Evolutionary conservation across 2,329 filamentous ascomycete species (phyloP).

Genomic region (Fusarium lyarnte): DNA sequence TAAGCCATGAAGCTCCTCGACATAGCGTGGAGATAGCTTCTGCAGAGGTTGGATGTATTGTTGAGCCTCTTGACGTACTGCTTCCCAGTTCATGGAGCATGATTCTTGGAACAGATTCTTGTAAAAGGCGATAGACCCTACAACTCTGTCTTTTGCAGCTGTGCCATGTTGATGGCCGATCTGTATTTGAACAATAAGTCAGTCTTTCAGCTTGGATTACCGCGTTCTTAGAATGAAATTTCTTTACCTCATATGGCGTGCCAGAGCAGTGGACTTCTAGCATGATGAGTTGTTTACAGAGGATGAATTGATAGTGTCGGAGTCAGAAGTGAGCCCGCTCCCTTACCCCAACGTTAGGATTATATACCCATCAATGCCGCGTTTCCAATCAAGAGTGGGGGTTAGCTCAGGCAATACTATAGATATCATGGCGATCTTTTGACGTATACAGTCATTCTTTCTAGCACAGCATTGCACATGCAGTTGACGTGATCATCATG

Average conservation of each 20-base stretch:
- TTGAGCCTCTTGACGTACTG: slow-evolving; percentile 18
- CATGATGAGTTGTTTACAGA: not conserved
- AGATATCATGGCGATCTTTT: not conserved
- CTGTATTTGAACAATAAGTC: not conserved
- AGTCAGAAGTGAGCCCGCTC: not conserved
- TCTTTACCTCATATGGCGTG: slow-evolving; percentile 17
- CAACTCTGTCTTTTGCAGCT: slow-evolving; percentile 11
- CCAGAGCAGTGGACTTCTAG: slow-evolving; percentile 23
- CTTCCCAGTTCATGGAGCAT: slow-evolving; percentile 30
- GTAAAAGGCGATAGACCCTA: slow-evolving; percentile 32
- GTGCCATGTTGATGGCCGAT: slow-evolving; percentile 32
- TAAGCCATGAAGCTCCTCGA: slow-evolving; percentile 59
- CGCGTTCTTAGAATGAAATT: fast-evolving
- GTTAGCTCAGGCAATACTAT: not conserved
- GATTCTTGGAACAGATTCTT: slow-evolving; percentile 17
- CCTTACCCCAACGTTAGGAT: slow-evolving; percentile 5
- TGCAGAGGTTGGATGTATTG: slow-evolving; percentile 21
- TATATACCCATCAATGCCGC: not conserved
- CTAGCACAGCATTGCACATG: not conserved
- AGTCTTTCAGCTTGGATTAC: fast-evolving
- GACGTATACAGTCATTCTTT: not conserved
- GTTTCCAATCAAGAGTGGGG: not conserved
- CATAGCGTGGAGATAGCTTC: slow-evolving; percentile 6
- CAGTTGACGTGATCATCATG: not conserved
- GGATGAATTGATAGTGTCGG: not conserved